A percentile compares a stretch with the other conserved stretches of the same genome.
Evolutionary conservation across 2,329 filamentous ascomycete species (phyloP).

Genomic region (Apiospora aurea): DNA sequence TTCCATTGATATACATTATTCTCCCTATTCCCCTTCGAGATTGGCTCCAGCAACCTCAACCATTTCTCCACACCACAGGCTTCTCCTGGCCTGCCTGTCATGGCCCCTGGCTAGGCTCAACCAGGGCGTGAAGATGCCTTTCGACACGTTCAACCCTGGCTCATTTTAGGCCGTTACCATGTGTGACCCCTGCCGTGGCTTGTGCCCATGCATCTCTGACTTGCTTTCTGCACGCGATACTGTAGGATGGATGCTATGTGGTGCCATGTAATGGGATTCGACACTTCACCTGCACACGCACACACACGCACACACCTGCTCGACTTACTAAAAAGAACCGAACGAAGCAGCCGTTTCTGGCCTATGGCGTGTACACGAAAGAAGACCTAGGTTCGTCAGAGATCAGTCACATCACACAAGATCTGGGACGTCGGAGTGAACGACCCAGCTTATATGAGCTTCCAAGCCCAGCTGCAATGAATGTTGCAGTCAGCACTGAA

Average conservation of each 20-base stretch:
- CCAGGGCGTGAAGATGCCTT: not conserved
- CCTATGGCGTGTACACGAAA: conserved; percentile 6
- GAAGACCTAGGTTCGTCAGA: conserved; percentile 1
- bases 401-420: conserved; percentile 57
- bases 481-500: not conserved
- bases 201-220: conserved; percentile 38
- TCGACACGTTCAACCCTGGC: not conserved
- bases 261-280: conserved; percentile 6
- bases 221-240: conserved; percentile 34
- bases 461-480: conserved; percentile 33
- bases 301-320: not conserved
- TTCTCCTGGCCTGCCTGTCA: not conserved
- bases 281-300: not conserved
- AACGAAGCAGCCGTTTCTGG: not conserved
- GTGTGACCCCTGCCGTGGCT: conserved; percentile 38
- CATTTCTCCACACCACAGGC: not conserved
- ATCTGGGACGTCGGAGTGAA: conserved; percentile 50
- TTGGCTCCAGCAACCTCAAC: not conserved
- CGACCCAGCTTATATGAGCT: conserved; percentile 40
- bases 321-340: not conserved
- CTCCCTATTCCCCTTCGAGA: not conserved
- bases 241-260: conserved; percentile 6
- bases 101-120: not conserved
- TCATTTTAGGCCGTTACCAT: conserved; percentile 18
- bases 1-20: not conserved